These are phyloP conservation scores for Plasmodium billcollinsi DNA, from an alignment of 169 alveolate species.

Conservation along the genomic window DNA sequence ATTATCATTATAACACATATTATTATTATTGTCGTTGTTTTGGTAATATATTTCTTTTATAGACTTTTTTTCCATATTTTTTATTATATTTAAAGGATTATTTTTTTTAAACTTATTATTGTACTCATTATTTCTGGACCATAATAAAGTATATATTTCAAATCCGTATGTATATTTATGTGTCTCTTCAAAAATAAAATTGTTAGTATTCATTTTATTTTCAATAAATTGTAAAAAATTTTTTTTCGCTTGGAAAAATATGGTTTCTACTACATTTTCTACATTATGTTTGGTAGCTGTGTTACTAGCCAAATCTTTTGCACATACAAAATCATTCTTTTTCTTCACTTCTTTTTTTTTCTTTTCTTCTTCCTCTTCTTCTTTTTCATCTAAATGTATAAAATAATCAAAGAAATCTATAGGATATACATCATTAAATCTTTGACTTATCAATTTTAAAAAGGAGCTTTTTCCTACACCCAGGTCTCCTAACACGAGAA, in stretches of 20 bases:
- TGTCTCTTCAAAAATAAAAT: slow-evolving; percentile 38
- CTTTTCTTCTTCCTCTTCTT: slow-evolving; percentile 5
- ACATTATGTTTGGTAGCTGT: slow-evolving; percentile 32
- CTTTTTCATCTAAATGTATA: slow-evolving; percentile 31
- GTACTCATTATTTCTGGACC: slow-evolving; percentile 53
- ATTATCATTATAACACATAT: background rate
- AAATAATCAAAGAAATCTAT: slow-evolving; percentile 58
- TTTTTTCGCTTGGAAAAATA: slow-evolving; percentile 70
- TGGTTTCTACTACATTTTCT: slow-evolving; percentile 33
- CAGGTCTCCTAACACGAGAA: slow-evolving; percentile 62
- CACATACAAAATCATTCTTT: slow-evolving; percentile 11
- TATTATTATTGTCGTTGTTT: too few relatives aligned
- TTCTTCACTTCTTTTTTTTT: background rate
- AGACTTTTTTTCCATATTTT: background rate
- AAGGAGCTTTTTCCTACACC: slow-evolving; percentile 77
- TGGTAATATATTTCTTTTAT: too few relatives aligned
- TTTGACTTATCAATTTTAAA: slow-evolving; percentile 45
- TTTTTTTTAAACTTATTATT: slow-evolving; percentile 52
- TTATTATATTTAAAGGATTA: slow-evolving; percentile 47
- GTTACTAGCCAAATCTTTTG: slow-evolving; percentile 52
- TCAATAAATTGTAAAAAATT: slow-evolving; percentile 61
- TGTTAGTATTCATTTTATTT: slow-evolving; percentile 33
- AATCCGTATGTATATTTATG: slow-evolving; percentile 71
- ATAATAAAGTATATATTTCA: slow-evolving; percentile 50
- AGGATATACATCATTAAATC: slow-evolving; percentile 50